phyloP scores from a whole-genome alignment of 1,284 basidiomycete genomes.

The Porodaedalea pini region DNA sequence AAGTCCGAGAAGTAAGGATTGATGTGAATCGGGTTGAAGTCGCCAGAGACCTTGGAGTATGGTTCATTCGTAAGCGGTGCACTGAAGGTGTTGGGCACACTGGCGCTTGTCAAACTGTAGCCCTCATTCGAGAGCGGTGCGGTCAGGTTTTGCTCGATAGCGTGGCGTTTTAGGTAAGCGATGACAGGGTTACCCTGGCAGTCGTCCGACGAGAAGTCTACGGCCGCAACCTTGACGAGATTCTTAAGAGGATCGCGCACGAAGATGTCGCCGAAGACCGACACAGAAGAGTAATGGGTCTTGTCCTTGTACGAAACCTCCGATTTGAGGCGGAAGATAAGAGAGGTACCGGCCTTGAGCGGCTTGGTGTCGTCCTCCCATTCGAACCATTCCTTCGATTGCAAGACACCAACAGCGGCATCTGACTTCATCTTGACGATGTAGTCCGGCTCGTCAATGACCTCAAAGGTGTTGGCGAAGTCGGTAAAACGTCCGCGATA shows the following conservation, averaged over 20 bases:
- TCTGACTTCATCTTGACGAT: constrained; percentile 73
- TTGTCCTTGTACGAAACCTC: constrained; percentile 91
- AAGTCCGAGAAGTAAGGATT: constrained; percentile 98
- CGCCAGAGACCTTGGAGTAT: constrained; percentile 94
- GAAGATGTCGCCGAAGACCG: constrained; percentile 83
- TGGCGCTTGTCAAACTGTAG: constrained; percentile 70
- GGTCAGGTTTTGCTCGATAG: constrained; percentile 71
- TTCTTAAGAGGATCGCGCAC: constrained; percentile 83
- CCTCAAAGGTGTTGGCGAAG: constrained; percentile 95
- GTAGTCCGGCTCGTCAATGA: constrained; percentile 86
- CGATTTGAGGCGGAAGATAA: constrained; percentile 88
- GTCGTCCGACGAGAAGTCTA: constrained; percentile 85
- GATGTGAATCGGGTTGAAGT: constrained; percentile 97
- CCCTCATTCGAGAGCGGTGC: constrained; percentile 82
- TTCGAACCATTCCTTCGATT: constrained; percentile 97
- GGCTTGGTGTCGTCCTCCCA: constrained; percentile 86
- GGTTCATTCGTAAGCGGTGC: constrained; percentile 89
- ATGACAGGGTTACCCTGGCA: constrained; percentile 92
- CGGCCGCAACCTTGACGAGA: constrained; percentile 82
- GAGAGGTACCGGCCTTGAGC: constrained; percentile 74
- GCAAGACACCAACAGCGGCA: constrained; percentile 84
- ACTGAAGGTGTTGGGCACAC: constrained; percentile 59
- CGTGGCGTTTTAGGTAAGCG: constrained; percentile 90
- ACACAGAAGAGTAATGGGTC: constrained; percentile 77
- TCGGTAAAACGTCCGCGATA: constrained; percentile 94